Evolutionary conservation across 164 flowering plant genomes (phyloP), one percentile per base, ranked within the genome.

Genomic region (Vitis cinerea): DNA sequence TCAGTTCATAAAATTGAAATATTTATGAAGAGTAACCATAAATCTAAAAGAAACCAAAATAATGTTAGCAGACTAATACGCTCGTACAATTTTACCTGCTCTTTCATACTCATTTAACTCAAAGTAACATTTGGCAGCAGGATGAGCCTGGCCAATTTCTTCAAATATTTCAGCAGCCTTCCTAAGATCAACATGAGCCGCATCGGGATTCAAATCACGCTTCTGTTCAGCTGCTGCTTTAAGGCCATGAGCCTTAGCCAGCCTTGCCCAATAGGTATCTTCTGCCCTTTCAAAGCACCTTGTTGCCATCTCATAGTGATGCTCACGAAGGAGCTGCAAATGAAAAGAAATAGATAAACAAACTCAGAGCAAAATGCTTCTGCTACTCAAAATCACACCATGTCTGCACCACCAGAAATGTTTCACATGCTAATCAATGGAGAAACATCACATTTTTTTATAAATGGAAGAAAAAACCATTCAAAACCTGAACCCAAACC

Each of bases 271-370:
- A 57, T 77, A 72, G 10, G 53, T 65, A 57, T 92, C 97, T 12
- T 78, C 84, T 15, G 97, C 97, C 69, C 82, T 83, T 76, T 90
- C 91, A 63, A 90, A 92, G 78, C 97, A 92, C 88, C 84, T 77
- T 2, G 81, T 81, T 7, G 97, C 97, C 90, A 86, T 84, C 69
- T 84, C 87, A 77, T 75, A 92, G 76, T 89, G 87, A 9, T 73
- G 56, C 70, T 90, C 90, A 66, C 68, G 73, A 31, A 84, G 81
- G 13, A 92, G 79, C 97, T 92, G 86, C 52, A 58, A 4, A 10
- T 0, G 1, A 52, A 48, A 50, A 59, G 30, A 27, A 50, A 10
- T 29, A 29, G 4, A 54, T 9, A 50, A 50, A 10, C 53, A 50
- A 50, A 10, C 11, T 9, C 11, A 50, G 14, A 50, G 14, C 14